phyloP scores from a whole-genome alignment of 768 basidiomycete species.

The Rhizopogon salebrosus region DNA sequence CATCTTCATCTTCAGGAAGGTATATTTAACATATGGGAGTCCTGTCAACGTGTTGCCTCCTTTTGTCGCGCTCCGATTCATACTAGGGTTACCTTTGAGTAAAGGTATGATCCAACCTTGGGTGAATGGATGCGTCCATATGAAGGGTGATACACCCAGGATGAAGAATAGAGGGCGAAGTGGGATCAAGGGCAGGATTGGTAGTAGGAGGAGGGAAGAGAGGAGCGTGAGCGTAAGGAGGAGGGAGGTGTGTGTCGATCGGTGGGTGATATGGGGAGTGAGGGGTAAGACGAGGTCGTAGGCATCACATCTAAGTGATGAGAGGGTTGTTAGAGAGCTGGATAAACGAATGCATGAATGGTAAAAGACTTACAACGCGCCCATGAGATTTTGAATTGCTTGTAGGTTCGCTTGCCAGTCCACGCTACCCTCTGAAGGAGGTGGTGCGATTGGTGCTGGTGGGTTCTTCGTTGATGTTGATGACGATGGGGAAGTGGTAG shows the following conservation, averaged over 20 bases:
- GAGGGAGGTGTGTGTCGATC: constrained; percentile 47
- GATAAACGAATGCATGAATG: not conserved
- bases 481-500: constrained; percentile 23
- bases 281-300: constrained; percentile 51
- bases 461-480: constrained; percentile 7
- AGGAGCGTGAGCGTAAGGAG: constrained; percentile 46
- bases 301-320: constrained; percentile 48
- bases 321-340: not conserved
- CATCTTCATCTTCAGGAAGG: constrained; percentile 10
- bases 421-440: constrained; percentile 50
- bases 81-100: constrained; percentile 8
- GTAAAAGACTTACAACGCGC: constrained; percentile 55
- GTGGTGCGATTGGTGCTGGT: constrained; percentile 30
- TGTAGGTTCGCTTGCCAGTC: constrained; percentile 88
- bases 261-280: constrained; percentile 42
- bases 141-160: constrained; percentile 45
- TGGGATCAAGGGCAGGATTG: constrained; percentile 27
- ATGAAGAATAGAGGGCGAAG: constrained; percentile 36
- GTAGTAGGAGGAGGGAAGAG: constrained; percentile 8
- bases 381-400: constrained; percentile 90
- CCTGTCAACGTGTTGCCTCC: not conserved
- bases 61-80: not conserved
- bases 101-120: constrained; percentile 25
- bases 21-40: not conserved
- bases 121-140: constrained; percentile 46